Evolutionary conservation across 768 basidiomycete genomes (phyloP).

Genomic region (Lactarius sp.): DNA sequence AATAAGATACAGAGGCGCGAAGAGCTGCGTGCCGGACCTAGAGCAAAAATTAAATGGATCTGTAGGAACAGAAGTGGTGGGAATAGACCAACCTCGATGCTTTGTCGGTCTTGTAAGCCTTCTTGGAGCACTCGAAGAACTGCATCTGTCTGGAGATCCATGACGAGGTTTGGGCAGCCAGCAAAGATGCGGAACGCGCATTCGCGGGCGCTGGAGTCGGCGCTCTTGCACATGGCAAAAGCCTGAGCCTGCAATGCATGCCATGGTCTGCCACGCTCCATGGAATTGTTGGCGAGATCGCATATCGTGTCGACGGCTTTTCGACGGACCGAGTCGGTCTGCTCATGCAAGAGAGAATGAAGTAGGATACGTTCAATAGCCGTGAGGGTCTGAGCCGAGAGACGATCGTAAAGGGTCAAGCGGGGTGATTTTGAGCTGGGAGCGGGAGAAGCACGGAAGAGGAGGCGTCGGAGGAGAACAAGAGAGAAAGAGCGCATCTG

Average conservation of each 20-base stretch:
- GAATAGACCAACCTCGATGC: constrained; percentile 49
- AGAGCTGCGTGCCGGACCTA: constrained; percentile 74
- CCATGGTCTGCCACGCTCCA: constrained; percentile 75
- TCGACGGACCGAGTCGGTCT: constrained; percentile 50
- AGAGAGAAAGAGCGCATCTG: constrained; percentile 86
- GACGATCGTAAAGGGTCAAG: constrained; percentile 73
- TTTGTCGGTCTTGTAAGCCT: constrained; percentile 62
- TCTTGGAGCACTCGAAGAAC: constrained; percentile 62
- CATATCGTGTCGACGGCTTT: constrained; percentile 72
- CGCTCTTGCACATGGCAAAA: constrained; percentile 55
- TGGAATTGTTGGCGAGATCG: constrained; percentile 70
- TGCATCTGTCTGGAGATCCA: constrained; percentile 68
- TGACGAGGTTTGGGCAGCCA: constrained; percentile 67
- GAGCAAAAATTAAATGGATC: neutral
- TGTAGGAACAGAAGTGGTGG: neutral
- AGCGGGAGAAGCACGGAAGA: constrained; percentile 56
- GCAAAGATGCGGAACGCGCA: constrained; percentile 66
- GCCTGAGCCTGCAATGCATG: constrained; percentile 70
- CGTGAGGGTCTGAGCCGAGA: constrained; percentile 58
- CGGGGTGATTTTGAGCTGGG: constrained; percentile 35
- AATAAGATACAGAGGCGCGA: constrained; percentile 62
- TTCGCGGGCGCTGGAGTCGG: constrained; percentile 31
- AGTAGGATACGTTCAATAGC: constrained; percentile 70
- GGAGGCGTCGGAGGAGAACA: constrained; percentile 71
- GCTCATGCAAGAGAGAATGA: constrained; percentile 62